A percentile compares a stretch with the other conserved stretches of the same genome.
Conservation (phyloP, 208 protist species). For the Leptomonas seymouri region DNA sequence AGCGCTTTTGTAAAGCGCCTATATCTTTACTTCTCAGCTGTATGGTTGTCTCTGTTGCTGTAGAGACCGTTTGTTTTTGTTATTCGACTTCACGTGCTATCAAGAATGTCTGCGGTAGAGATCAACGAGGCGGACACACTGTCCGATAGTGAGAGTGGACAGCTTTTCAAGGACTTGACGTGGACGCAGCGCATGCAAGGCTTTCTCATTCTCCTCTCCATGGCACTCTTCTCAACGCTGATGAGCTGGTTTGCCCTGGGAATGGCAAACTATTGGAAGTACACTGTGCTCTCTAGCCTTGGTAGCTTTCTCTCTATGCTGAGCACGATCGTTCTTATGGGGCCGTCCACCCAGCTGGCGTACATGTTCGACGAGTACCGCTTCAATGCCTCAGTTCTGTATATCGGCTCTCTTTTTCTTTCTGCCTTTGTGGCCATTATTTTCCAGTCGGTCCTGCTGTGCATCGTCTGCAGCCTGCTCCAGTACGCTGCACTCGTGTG, state of each 20-base stretch:
- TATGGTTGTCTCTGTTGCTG: no score
- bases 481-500: constrained; percentile 87
- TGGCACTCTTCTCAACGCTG: constrained; percentile 75
- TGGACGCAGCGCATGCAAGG: constrained; percentile 84
- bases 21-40: no score
- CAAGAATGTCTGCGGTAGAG: constrained; percentile 30
- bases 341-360: constrained; percentile 73
- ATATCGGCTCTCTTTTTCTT: constrained; percentile 74
- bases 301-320: constrained; percentile 80
- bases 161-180: constrained; percentile 70
- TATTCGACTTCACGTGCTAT: not conserved
- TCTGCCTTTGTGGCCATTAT: constrained; percentile 69
- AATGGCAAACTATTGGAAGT: constrained; percentile 86
- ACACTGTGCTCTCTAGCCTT: constrained; percentile 74
- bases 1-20: no score
- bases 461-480: constrained; percentile 66
- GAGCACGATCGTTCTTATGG: constrained; percentile 88
- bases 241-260: constrained; percentile 86
- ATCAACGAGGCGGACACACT: constrained; percentile 33
- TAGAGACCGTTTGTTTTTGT: constrained; percentile 1
- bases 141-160: constrained; percentile 53
- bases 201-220: constrained; percentile 75
- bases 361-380: constrained; percentile 93
- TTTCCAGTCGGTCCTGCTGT: constrained; percentile 69
- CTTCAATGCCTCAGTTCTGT: constrained; percentile 58